Evolutionary conservation across 495 filamentous ascomycete species (phyloP).

Genomic region (Paragyromitra xinjiangensis): DNA sequence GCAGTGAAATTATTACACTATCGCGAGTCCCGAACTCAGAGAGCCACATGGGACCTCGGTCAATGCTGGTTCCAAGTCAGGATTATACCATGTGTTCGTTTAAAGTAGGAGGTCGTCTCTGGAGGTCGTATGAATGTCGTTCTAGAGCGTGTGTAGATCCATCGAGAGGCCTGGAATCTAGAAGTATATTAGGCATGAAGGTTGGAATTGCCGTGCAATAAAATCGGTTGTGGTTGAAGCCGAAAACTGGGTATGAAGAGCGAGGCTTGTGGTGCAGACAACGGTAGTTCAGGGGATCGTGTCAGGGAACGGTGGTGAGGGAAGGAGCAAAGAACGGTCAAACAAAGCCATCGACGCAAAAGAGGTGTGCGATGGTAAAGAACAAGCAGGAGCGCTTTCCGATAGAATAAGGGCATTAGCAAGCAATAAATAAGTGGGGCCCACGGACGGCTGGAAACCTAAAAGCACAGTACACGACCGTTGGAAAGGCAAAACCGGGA

Average conservation of each 20-base stretch:
- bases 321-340: background rate
- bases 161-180: background rate
- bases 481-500: background rate
- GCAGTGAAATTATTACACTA: no score
- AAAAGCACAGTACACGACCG: background rate
- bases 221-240: background rate
- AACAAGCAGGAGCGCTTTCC: background rate
- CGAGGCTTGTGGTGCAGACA: background rate
- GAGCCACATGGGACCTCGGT: no score
- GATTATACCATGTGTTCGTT: no score
- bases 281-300: background rate
- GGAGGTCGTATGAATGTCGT: no score
- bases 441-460: background rate
- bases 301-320: background rate
- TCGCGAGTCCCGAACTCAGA: no score
- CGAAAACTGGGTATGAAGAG: background rate
- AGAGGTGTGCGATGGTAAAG: background rate
- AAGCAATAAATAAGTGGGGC: background rate
- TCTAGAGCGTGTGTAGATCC: background rate
- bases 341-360: background rate
- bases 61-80: background rate
- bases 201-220: background rate
- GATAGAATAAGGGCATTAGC: background rate
- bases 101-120: no score
- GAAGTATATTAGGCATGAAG: background rate